phyloP scores from a whole-genome alignment of 2,329 filamentous ascomycete genomes.

The Davidsoniella eucalypti region DNA sequence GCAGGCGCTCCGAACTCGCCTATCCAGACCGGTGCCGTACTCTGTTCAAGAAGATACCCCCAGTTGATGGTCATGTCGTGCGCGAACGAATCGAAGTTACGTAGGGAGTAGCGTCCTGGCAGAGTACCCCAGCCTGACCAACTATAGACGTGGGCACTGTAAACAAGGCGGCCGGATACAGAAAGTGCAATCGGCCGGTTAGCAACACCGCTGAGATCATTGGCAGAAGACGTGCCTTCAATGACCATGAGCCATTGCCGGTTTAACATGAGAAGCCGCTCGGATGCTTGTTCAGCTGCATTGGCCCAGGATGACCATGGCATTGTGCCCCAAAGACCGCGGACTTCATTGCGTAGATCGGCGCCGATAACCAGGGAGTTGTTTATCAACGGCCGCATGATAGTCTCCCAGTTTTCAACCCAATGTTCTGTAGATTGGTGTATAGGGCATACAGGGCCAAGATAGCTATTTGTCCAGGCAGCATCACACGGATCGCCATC shows the following conservation, averaged over 20 bases:
- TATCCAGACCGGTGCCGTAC: constrained; percentile 44
- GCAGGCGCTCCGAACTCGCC: constrained; percentile 48
- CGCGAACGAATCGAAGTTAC: constrained; percentile 45
- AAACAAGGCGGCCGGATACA: constrained; percentile 40
- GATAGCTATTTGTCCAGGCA: constrained; percentile 48
- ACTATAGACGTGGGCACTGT: constrained; percentile 51
- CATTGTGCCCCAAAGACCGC: constrained; percentile 54
- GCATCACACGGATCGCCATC: constrained; percentile 51
- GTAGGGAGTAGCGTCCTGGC: constrained; percentile 42
- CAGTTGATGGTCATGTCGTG: constrained; percentile 47
- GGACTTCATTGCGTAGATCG: constrained; percentile 53
- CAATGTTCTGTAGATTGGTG: constrained; percentile 47
- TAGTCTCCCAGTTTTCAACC: constrained; percentile 48
- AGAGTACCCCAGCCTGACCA: constrained; percentile 55
- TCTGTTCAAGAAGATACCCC: constrained; percentile 38
- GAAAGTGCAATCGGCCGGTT: constrained; percentile 41
- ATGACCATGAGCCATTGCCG: constrained; percentile 50
- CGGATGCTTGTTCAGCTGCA: constrained; percentile 46
- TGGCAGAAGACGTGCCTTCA: constrained; percentile 50
- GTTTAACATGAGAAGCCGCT: constrained; percentile 42
- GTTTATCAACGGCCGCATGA: constrained; percentile 41
- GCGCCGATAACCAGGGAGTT: constrained; percentile 49
- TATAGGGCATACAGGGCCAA: constrained; percentile 42
- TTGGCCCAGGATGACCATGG: constrained; percentile 46
- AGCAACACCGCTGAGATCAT: constrained; percentile 42